Evolutionary conservation across 2,329 filamentous ascomycete genomes (phyloP).

Genomic region (Cordyceps cateniannulata): DNA sequence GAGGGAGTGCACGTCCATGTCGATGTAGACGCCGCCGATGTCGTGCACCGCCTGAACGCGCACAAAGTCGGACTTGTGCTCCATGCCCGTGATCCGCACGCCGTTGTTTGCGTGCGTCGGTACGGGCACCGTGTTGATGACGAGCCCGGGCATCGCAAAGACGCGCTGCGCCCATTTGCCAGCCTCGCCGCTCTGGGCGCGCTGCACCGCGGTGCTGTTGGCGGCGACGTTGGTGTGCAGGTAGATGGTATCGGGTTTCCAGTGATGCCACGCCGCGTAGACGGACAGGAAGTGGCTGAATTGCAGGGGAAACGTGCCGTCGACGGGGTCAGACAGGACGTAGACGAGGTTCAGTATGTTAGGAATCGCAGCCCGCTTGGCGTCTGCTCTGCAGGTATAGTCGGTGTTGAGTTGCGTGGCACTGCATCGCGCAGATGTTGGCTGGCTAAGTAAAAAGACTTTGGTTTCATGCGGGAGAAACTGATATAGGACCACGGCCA

Average conservation of each 20-base stretch:
- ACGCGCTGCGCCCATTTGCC: constrained; percentile 21
- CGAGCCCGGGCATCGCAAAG: constrained; percentile 18
- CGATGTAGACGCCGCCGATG: constrained; percentile 19
- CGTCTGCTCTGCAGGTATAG: background rate
- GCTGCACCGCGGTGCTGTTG: constrained; percentile 26
- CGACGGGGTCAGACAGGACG: constrained; percentile 15
- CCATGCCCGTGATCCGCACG: constrained; percentile 11
- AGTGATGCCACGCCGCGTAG: constrained; percentile 18
- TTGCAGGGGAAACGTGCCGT: constrained; percentile 17
- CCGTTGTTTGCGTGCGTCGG: constrained; percentile 16
- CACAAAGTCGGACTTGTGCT: constrained; percentile 20
- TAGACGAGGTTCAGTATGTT: constrained; percentile 22
- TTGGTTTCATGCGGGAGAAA: background rate
- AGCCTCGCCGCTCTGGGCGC: constrained; percentile 10
- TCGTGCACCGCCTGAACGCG: constrained; percentile 18
- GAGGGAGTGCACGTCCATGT: constrained; percentile 18
- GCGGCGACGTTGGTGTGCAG: constrained; percentile 22
- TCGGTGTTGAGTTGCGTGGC: background rate
- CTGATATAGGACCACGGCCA: background rate
- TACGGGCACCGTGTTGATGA: constrained; percentile 26
- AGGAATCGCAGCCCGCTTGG: constrained; percentile 15
- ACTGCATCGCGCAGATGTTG: background rate
- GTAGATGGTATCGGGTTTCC: constrained; percentile 20
- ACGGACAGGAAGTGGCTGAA: constrained; percentile 22
- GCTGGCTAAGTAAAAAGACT: background rate